Base-by-base conservation (phyloP, 73 alveolate species). In the Symbiodinium natans region DNA sequence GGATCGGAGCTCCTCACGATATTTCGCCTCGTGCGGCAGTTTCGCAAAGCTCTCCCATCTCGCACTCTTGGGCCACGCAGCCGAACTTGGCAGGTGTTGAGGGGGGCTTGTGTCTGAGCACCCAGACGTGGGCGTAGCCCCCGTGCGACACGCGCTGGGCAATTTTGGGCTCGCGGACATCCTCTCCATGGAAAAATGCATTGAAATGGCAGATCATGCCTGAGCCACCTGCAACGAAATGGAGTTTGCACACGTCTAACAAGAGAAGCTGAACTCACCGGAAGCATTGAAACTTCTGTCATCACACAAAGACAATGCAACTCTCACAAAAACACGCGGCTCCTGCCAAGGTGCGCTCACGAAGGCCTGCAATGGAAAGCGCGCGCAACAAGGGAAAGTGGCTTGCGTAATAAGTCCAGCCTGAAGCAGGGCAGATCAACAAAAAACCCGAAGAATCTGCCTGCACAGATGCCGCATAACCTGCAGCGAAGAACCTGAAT, bases 91-190 rank as follows among this genome's bases (percentile, higher is more conserved):
- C n/a, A n/a, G n/a, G n/a, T n/a, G n/a, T n/a, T n/a, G n/a, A n/a
- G n/a, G n/a, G n/a, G n/a, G n/a, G 59, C 59, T 46, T 6, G 21
- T 13, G 13, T 77, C 54, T 34, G 86, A 77, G 46, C n/a, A 13
- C 83, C 46, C 86, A 7, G 5, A 31, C 96, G 40, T 89, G 96
- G 1, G 96, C 71, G 34, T 40, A 89, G 74, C 96, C 96, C 77
- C 87, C 75, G 59, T 89, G 96, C 27, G 96, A 89, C 54, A 89
- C 96, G 7, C 68, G 77, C 77, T 63, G 77, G 77, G 77, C 77
- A 27, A 63, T 27, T 8, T 77, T 31, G 27, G 86, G 54, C 33
- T 77, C 33, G 31, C 86, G 46, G 34, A 15, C 15, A 34, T 77
- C 36, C 86, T 39, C 27, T 1, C 54, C 17, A 21, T 21, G 75